Evolutionary conservation across 768 basidiomycete genomes (phyloP).

Genomic region (Megacollybia marginata): DNA sequence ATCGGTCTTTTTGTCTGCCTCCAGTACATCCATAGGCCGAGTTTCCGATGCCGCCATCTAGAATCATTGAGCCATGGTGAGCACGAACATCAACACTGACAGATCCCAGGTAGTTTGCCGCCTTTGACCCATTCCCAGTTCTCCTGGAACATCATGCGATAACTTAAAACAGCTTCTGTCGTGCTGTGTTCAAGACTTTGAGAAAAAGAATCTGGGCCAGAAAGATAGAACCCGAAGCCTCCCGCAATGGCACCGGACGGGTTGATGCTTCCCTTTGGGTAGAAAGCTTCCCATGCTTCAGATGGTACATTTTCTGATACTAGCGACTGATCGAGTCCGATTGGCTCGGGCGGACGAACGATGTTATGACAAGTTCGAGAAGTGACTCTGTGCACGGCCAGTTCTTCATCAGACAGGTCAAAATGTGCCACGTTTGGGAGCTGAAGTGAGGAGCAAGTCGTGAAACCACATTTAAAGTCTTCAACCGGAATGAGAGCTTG

Average conservation of each 20-base stretch:
- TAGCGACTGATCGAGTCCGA: background rate
- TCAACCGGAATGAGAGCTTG: no score
- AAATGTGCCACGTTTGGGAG: slow-evolving; percentile 15
- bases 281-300: slow-evolving; percentile 55
- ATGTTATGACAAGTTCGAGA: slow-evolving; percentile 25
- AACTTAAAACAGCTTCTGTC: slow-evolving; percentile 53
- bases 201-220: slow-evolving; percentile 41
- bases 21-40: slow-evolving; percentile 61
- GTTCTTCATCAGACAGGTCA: slow-evolving; percentile 29
- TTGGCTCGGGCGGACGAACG: slow-evolving; percentile 15
- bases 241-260: slow-evolving; percentile 44
- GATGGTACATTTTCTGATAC: slow-evolving; percentile 10
- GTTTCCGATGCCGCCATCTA: slow-evolving; percentile 52
- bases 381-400: slow-evolving; percentile 44
- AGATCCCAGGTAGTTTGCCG: slow-evolving; percentile 70
- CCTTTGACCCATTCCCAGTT: slow-evolving; percentile 69
- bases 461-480: no score
- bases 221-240: slow-evolving; percentile 67
- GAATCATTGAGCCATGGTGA: background rate
- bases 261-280: slow-evolving; percentile 54
- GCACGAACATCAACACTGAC: slow-evolving; percentile 28
- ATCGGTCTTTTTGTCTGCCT: slow-evolving; percentile 54
- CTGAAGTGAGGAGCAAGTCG: background rate
- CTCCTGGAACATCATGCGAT: slow-evolving; percentile 55
- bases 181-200: slow-evolving; percentile 29